Base-by-base conservation (phyloP, 345 rosid genomes). In the Noccaea caerulescens region DNA sequence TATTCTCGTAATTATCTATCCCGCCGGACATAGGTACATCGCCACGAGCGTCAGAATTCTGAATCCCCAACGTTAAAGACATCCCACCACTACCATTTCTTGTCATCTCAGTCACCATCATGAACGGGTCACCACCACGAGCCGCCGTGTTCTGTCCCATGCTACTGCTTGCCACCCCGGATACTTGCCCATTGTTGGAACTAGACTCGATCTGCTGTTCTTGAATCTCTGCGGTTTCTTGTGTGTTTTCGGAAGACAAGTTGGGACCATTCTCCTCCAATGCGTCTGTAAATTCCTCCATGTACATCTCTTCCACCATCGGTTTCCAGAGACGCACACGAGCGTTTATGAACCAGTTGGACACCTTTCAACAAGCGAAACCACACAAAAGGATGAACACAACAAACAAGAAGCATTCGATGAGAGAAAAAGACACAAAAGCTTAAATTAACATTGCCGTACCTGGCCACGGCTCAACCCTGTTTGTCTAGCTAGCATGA, bases 311-410 rank as follows among this genome's bases (percentile, higher is more conserved):
- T 78, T 91, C 98, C 12, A 94, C 96, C 99, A 94, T 94, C 0
- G 99, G 99, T 83, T 94, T 94, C 99, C 98, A 94, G 1, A 94
- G 95, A 51, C 99, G 95, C 69, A 94, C 98, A 9, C 97, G 88
- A 4, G 99, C 99, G 74, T 94, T 94, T 56, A 94, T 94, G 75
- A 94, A 94, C 99, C 99, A 91, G 71, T 94, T 94, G 1, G 99
- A 89, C 64, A 94, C 99, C 99, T 73, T 88, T 46, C 45, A 46
- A 56, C 43, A 53, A 54, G 50, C 25, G 5, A 4, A 41, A 71
- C 27, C 36, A 3, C 23, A 10, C 8, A 3, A 53, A 9, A 20
- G 14, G 18, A 42, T 52, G 39, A 75, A 37, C 46, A 53, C 33
- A 52, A 6, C 16, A 36, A n/a, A 50, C 3, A 30, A 53, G 27